These are phyloP conservation scores for Rhododendron ovatum DNA, from an alignment of 148 eudicot genomes.

Conservation along the genomic window DNA sequence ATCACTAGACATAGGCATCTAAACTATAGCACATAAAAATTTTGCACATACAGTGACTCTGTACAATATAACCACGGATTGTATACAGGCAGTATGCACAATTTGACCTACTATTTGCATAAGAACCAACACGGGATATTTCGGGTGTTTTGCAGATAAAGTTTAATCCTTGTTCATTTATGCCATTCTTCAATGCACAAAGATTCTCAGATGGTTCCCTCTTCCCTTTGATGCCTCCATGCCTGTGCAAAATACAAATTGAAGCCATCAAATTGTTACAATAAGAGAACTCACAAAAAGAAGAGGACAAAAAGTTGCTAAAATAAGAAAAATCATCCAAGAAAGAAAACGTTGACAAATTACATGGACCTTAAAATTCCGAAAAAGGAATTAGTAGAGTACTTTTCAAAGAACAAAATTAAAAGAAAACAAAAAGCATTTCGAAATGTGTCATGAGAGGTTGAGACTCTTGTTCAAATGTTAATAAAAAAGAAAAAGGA, in stretches of 20 bases:
- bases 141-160: background rate
- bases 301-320: background rate
- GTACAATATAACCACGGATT: slow-evolving; percentile 1
- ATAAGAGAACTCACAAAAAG: background rate
- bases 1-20: slow-evolving; percentile 12
- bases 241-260: slow-evolving; percentile 41
- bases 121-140: background rate
- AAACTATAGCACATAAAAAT: background rate
- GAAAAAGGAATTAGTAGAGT: background rate
- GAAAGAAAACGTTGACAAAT: background rate
- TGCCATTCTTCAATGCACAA: slow-evolving; percentile 34
- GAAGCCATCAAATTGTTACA: slow-evolving; percentile 41
- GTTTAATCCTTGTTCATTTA: slow-evolving; percentile 9
- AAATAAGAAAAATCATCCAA: background rate
- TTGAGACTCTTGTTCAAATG: background rate
- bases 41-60: background rate
- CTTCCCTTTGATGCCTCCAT: slow-evolving; percentile 37
- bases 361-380: background rate
- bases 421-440: background rate
- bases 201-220: slow-evolving; percentile 30
- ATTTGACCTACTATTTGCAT: slow-evolving; percentile 10
- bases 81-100: slow-evolving; percentile 20
- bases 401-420: background rate
- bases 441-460: background rate
- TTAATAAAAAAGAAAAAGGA: background rate